Conservation (phyloP, 495 filamentous ascomycete species). For the Aspergillus nidulans region DNA sequence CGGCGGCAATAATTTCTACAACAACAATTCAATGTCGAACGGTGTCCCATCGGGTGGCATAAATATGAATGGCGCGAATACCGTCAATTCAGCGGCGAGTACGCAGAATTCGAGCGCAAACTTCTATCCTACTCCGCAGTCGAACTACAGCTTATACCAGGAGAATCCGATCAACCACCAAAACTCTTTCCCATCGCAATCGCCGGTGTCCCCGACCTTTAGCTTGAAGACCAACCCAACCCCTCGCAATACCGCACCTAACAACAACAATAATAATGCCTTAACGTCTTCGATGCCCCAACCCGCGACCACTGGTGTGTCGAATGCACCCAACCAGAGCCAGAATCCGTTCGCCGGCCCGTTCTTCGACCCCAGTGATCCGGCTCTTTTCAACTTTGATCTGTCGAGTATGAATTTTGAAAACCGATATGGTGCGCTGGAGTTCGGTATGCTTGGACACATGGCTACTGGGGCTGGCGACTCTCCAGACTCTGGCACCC, state of each 20-base stretch:
- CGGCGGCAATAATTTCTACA: slow-evolving; percentile 41
- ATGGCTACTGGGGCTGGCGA: slow-evolving; percentile 85
- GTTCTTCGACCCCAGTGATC: slow-evolving; percentile 85
- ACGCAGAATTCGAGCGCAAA: slow-evolving; percentile 21
- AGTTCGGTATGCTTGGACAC: slow-evolving; percentile 91
- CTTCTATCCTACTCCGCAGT: slow-evolving; percentile 36
- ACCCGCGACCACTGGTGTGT: slow-evolving; percentile 29
- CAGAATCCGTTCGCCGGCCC: slow-evolving; percentile 52
- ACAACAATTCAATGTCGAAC: slow-evolving; percentile 30
- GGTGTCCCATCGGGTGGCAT: slow-evolving; percentile 30
- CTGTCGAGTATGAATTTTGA: slow-evolving; percentile 91
- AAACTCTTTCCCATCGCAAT: slow-evolving; percentile 58
- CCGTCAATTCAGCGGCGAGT: background rate
- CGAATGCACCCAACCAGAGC: slow-evolving; percentile 26
- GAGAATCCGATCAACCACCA: slow-evolving; percentile 35
- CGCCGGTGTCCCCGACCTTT: slow-evolving; percentile 66
- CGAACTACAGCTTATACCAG: slow-evolving; percentile 40
- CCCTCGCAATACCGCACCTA: slow-evolving; percentile 26
- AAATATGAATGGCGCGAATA: background rate
- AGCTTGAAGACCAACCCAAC: slow-evolving; percentile 40
- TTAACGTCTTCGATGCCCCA: slow-evolving; percentile 33
- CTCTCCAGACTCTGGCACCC: slow-evolving; percentile 60
- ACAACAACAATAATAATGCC: slow-evolving; percentile 3
- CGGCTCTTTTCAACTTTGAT: slow-evolving; percentile 89
- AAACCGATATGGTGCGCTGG: slow-evolving; percentile 87